Evolutionary conservation across 768 basidiomycete species (phyloP).

Genomic region (Collybia nuda): DNA sequence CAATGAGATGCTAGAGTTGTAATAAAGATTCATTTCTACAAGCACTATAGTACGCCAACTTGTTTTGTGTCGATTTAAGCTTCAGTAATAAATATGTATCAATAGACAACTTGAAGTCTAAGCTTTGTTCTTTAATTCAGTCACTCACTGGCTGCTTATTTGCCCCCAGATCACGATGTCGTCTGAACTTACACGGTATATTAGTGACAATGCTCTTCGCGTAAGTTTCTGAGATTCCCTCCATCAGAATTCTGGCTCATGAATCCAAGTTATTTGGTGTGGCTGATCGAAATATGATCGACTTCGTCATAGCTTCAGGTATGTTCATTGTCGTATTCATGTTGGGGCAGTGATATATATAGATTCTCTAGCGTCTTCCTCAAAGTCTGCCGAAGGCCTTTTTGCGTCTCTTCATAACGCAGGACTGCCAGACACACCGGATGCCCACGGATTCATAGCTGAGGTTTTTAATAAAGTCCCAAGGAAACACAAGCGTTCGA

Average conservation of each 20-base stretch:
- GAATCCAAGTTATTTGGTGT: slow-evolving; percentile 71
- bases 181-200: slow-evolving; percentile 64
- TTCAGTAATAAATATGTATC: too few relatives aligned
- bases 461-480: slow-evolving; percentile 80
- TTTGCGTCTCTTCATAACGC: slow-evolving; percentile 72
- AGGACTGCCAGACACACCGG: slow-evolving; percentile 80
- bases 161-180: slow-evolving; percentile 40
- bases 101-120: too few relatives aligned
- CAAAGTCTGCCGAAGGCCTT: slow-evolving; percentile 79
- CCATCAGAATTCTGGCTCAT: neutral
- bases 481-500: slow-evolving; percentile 65
- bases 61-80: too few relatives aligned
- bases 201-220: slow-evolving; percentile 75
- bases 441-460: slow-evolving; percentile 75
- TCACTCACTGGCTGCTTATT: too few relatives aligned
- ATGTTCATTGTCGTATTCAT: slow-evolving; percentile 16
- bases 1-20: too few relatives aligned
- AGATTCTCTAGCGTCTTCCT: slow-evolving; percentile 59
- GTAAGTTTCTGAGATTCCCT: slow-evolving; percentile 36
- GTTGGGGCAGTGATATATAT: slow-evolving; percentile 3
- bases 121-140: too few relatives aligned
- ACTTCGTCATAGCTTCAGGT: slow-evolving; percentile 89
- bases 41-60: too few relatives aligned
- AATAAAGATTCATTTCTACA: too few relatives aligned
- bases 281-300: slow-evolving; percentile 80